These are phyloP conservation scores for Pythium brassicae DNA, from an alignment of 352 stramenopile species.

Conservation along the genomic window DNA sequence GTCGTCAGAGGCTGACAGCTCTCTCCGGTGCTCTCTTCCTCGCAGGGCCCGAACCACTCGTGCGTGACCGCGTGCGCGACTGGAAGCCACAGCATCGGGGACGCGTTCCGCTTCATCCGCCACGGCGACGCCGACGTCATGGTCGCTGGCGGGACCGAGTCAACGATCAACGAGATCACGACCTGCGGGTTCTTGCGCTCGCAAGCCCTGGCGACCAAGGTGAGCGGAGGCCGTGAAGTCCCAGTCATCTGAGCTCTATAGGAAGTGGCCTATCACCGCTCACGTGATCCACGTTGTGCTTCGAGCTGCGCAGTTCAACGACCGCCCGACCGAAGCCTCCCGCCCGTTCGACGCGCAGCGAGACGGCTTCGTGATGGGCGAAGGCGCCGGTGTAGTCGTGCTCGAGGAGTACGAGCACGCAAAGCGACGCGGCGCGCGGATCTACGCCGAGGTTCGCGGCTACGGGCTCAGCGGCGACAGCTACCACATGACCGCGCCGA, in stretches of 20 bases:
- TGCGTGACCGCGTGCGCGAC: constrained; percentile 96
- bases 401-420: constrained; percentile 90
- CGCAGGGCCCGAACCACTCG: constrained; percentile 94
- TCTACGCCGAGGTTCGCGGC: constrained; percentile 94
- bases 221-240: constrained; percentile 9
- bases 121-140: constrained; percentile 92
- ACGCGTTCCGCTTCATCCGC: constrained; percentile 90
- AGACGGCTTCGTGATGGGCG: constrained; percentile 97
- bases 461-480: constrained; percentile 96
- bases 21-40: not conserved
- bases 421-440: constrained; percentile 86
- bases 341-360: constrained; percentile 94
- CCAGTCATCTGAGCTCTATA: too few species aligned
- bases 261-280: not conserved
- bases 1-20: not conserved
- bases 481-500: constrained; percentile 88
- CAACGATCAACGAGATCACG: constrained; percentile 91
- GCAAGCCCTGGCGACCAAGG: constrained; percentile 92
- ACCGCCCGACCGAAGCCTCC: constrained; percentile 83
- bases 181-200: constrained; percentile 94
- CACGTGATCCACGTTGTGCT: not conserved
- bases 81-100: constrained; percentile 95
- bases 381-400: constrained; percentile 68
- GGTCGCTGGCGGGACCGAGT: constrained; percentile 95
- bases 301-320: constrained; percentile 83